Percentiles rank a stretch among this genome's conserved stretches.
phyloP scores from a whole-genome alignment of 768 basidiomycete genomes.

The Dictyophora rubrovolvata region DNA sequence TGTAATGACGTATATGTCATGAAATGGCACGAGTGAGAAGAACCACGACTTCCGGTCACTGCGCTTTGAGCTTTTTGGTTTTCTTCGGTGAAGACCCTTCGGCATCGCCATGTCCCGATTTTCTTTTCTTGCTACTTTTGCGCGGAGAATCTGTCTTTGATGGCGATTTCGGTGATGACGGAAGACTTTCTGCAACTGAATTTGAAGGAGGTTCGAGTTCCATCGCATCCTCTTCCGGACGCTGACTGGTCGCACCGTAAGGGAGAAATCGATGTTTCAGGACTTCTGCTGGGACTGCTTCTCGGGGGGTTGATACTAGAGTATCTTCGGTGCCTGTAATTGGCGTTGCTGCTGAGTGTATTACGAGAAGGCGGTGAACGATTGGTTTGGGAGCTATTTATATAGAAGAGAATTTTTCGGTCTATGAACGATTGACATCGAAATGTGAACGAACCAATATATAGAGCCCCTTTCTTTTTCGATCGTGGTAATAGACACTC shows the following conservation, averaged over 20 bases:
- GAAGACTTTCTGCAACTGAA: conserved; percentile 11
- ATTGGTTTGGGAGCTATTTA: conserved; percentile 52
- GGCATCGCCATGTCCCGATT: conserved; percentile 17
- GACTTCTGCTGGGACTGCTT: conserved; percentile 46
- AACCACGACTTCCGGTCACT: background rate
- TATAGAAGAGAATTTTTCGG: background rate
- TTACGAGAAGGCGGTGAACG: conserved; percentile 46
- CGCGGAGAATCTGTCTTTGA: conserved; percentile 12
- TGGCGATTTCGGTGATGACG: background rate
- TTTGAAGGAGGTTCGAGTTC: conserved; percentile 16
- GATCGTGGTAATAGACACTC: conserved; percentile 57
- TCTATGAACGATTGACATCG: background rate
- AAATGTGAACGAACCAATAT: conserved; percentile 32
- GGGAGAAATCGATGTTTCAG: conserved; percentile 59
- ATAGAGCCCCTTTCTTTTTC: conserved; percentile 49
- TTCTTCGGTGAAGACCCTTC: background rate
- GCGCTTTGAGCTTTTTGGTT: conserved; percentile 5
- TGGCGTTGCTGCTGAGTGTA: conserved; percentile 26
- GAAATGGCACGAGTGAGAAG: too few relatives aligned
- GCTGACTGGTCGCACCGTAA: conserved; percentile 34
- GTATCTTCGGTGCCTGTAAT: conserved; percentile 12
- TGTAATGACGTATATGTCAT: too few relatives aligned
- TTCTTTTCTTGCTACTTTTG: conserved; percentile 34
- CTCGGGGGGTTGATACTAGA: conserved; percentile 35
- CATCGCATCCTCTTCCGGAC: conserved; percentile 9